Evolutionary conservation across 2,329 filamentous ascomycete genomes (phyloP).

Genomic region (Teratosphaeria pseudoeucalypti): DNA sequence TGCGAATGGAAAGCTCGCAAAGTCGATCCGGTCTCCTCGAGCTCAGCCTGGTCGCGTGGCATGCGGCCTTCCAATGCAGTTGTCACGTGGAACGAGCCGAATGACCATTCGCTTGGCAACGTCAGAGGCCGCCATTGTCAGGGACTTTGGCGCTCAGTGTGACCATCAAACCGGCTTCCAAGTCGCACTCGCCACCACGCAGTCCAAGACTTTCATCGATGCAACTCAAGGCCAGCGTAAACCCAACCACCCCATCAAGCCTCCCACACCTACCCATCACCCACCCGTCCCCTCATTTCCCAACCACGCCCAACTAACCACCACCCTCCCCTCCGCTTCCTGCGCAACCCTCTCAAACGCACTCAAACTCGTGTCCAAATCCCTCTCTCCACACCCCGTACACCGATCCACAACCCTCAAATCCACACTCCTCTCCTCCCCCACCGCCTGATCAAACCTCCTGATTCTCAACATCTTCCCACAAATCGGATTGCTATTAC

Average conservation of each 20-base stretch:
- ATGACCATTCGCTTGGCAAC: no score
- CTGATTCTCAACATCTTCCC: slow-evolving; percentile 54
- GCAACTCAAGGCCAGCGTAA: no score
- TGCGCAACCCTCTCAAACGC: slow-evolving; percentile 39
- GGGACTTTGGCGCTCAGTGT: neutral
- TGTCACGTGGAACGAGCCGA: no score
- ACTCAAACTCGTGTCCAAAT: slow-evolving; percentile 40
- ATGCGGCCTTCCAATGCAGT: neutral
- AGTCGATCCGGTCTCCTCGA: neutral
- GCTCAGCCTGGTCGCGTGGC: neutral
- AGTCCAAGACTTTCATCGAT: neutral
- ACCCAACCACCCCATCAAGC: no score
- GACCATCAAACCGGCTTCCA: neutral
- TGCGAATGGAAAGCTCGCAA: neutral
- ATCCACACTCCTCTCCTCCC: slow-evolving; percentile 42
- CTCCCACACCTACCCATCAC: neutral
- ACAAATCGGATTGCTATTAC: slow-evolving; percentile 58
- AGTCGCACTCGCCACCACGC: neutral
- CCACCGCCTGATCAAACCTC: slow-evolving; percentile 37
- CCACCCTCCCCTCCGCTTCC: slow-evolving; percentile 19
- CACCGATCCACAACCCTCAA: slow-evolving; percentile 62
- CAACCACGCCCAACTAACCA: slow-evolving; percentile 25
- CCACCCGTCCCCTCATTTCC: slow-evolving; percentile 3
- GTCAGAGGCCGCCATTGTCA: neutral
- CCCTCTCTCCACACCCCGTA: slow-evolving; percentile 35